A percentile compares a stretch with the other conserved stretches of the same genome.
phyloP scores from a whole-genome alignment of 768 basidiomycete species.

The Hypsizygus marmoreus region DNA sequence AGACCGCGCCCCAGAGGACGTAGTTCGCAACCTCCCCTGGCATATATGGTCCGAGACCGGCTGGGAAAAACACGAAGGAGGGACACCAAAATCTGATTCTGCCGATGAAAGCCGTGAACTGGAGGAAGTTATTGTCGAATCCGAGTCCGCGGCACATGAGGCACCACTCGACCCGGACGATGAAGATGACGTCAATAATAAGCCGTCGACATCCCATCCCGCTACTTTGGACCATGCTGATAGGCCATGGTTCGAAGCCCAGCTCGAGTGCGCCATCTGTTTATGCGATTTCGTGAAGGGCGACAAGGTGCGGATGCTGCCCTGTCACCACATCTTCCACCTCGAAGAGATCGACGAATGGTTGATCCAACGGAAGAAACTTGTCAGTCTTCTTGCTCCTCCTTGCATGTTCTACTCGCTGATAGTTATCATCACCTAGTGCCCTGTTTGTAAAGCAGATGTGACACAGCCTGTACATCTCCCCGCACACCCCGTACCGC shows the following conservation, averaged over 20 bases:
- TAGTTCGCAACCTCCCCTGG: slow-evolving; percentile 80
- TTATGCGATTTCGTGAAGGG: slow-evolving; percentile 84
- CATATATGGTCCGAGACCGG: slow-evolving; percentile 78
- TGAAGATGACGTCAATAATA: slow-evolving; percentile 19
- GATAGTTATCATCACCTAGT: slow-evolving; percentile 47
- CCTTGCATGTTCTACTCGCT: neutral
- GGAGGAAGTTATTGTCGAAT: slow-evolving; percentile 34
- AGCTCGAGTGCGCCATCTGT: slow-evolving; percentile 92
- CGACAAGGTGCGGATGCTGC: slow-evolving; percentile 87
- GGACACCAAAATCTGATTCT: slow-evolving; percentile 31
- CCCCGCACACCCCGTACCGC: slow-evolving; percentile 15
- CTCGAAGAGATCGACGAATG: slow-evolving; percentile 89
- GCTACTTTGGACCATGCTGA: slow-evolving; percentile 28
- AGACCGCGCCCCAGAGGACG: slow-evolving; percentile 80
- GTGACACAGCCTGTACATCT: slow-evolving; percentile 64
- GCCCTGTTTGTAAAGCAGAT: slow-evolving; percentile 91
- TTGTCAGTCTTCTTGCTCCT: slow-evolving; percentile 53
- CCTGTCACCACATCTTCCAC: slow-evolving; percentile 96
- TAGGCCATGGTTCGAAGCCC: slow-evolving; percentile 78
- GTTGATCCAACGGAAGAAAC: slow-evolving; percentile 90
- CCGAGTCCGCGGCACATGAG: slow-evolving; percentile 23
- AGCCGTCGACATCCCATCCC: slow-evolving; percentile 44
- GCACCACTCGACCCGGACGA: too few species aligned
- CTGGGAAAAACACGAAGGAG: slow-evolving; percentile 76
- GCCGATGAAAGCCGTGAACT: slow-evolving; percentile 40